phyloP scores from a whole-genome alignment of 352 stramenopile species.

The Phytophthora crassamura region DNA sequence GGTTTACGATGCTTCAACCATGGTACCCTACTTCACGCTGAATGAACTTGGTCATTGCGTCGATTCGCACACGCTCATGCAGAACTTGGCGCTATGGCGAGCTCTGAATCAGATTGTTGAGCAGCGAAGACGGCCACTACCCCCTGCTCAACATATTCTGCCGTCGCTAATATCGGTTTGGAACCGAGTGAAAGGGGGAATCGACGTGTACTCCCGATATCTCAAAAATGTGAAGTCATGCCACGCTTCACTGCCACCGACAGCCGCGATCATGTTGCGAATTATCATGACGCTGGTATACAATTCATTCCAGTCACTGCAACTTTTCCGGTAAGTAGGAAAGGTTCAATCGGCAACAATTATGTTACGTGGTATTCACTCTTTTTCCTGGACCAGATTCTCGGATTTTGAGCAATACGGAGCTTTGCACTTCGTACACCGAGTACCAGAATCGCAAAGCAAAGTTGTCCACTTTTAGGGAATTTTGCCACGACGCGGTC shows the following conservation, averaged over 20 bases:
- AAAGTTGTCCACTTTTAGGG: slow-evolving; percentile 2
- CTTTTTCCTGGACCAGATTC: too few relatives aligned
- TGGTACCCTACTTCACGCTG: neutral
- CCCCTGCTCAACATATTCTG: slow-evolving; percentile 5
- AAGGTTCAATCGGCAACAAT: neutral
- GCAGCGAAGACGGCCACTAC: neutral
- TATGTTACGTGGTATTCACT: too few relatives aligned
- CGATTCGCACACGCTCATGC: neutral
- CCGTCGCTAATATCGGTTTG: neutral
- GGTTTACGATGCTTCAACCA: neutral
- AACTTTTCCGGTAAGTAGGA: slow-evolving; percentile 7
- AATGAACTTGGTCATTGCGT: slow-evolving; percentile 1
- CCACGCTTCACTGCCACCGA: neutral
- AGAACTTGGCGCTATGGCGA: slow-evolving; percentile 6
- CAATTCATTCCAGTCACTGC: slow-evolving; percentile 1
- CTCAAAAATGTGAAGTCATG: slow-evolving; percentile 10
- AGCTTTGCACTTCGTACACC: slow-evolving; percentile 4
- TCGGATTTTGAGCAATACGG: neutral
- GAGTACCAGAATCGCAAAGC: slow-evolving; percentile 1
- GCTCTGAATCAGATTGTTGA: slow-evolving; percentile 1
- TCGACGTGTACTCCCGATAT: slow-evolving; percentile 8
- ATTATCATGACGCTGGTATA: slow-evolving; percentile 10
- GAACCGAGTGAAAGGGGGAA: slow-evolving; percentile 11
- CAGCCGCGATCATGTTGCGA: slow-evolving; percentile 1
- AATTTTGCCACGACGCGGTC: slow-evolving; percentile 4